Evolutionary conservation across 208 protist species (phyloP), one percentile per base, ranked within the genome.

Genomic region (Trypanosoma cruzi): DNA sequence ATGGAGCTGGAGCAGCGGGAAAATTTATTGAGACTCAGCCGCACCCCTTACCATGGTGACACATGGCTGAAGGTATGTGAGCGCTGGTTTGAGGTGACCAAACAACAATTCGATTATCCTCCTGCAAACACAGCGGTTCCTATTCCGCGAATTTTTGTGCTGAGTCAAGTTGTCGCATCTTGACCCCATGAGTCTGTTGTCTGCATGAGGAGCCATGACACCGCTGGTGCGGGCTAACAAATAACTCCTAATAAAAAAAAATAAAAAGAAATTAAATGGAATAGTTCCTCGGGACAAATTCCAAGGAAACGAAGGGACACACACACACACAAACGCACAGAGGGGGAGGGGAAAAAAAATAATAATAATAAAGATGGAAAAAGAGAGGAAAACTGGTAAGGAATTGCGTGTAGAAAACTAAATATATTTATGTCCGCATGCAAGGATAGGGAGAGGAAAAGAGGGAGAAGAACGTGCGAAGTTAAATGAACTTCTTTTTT

Each of bases 21-120:
- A 67, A 36, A 62, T 4, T 70, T 88, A 32, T 71, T 44, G 44
- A 61, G 77, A 28, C 73, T 83, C 68, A 91, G 85, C 13, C 73
- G 80, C 6, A 84, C 86, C 68, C 88, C 88, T 18, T 94, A 94
- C 64, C 70, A 88, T 80, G 79, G 80, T 14, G 81, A 91, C 55
- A 73, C 67, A 13, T 94, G 88, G 88, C 77, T 94, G 50, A 65
- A 75, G 55, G 77, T 81, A 75, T 62, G 79, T 42, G 82, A 91
- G 63, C 81, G 74, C 20, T 94, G 88, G 88, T 90, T 90, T 54
- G 69, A 65, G 32, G 77, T 88, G 24, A 75, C 60, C 67, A 81
- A 89, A 70, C 52, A 37, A n/a, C 75, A 90, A 29, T 94, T 94
- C 62, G 81, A 90, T 64, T 91, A 84, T 56, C 84, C 83, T 10